These are phyloP conservation scores for Colletotrichum sansevieriae DNA, from an alignment of 2,329 filamentous ascomycete genomes.

Conservation along the genomic window DNA sequence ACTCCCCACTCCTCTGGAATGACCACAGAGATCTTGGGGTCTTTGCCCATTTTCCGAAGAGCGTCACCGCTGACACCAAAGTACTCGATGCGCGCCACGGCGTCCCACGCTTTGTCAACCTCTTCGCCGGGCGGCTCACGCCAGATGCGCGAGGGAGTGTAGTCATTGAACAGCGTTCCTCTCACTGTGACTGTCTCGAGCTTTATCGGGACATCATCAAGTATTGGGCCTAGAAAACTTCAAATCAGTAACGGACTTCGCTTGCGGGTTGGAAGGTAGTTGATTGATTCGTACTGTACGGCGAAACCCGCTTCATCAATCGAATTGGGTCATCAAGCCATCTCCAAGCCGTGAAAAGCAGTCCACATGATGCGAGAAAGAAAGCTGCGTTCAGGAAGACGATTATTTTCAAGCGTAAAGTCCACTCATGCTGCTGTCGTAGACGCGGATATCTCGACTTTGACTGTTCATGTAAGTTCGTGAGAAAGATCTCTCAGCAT, in stretches of 20 bases:
- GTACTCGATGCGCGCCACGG: conserved; percentile 32
- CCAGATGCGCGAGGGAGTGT: conserved; percentile 49
- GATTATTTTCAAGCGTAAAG: conserved; percentile 14
- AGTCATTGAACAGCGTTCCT: conserved; percentile 39
- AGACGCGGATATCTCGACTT: neutral
- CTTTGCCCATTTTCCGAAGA: conserved; percentile 36
- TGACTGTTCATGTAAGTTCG: neutral
- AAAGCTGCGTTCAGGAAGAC: conserved; percentile 12
- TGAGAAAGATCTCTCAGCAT: too few relatives aligned
- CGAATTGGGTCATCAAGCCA: conserved; percentile 27
- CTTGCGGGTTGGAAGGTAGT: too few relatives aligned
- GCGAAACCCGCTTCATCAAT: conserved; percentile 33
- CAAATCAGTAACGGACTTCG: too few relatives aligned
- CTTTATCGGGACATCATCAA: conserved; percentile 24
- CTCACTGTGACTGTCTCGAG: conserved; percentile 31
- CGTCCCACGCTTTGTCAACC: conserved; percentile 45
- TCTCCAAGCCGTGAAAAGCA: conserved; percentile 21
- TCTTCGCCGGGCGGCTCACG: conserved; percentile 40
- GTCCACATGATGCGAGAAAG: conserved; percentile 20
- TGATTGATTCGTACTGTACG: conserved; percentile 22
- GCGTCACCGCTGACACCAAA: conserved; percentile 34
- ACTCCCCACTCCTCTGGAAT: conserved; percentile 39
- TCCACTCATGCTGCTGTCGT: neutral
- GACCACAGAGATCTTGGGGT: conserved; percentile 29
- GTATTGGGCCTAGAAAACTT: conserved; percentile 9